Evolutionary conservation across 78 protist species (phyloP).

Genomic region (Chrysochromulina tobinii): DNA sequence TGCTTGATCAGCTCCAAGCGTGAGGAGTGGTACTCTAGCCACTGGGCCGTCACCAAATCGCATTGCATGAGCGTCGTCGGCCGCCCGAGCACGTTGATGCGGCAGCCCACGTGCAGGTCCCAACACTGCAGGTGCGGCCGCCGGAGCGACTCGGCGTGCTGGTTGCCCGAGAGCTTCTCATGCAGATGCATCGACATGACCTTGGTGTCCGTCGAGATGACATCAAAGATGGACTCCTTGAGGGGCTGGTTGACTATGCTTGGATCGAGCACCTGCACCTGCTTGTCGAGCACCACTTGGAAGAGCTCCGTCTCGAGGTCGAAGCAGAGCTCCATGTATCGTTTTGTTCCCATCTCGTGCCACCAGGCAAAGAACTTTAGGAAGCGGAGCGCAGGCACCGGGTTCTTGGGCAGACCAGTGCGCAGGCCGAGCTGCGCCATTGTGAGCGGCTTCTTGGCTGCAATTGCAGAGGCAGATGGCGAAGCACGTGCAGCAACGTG

Average conservation of each 20-base stretch:
- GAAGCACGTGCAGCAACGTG: no score
- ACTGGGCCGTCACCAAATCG: background rate
- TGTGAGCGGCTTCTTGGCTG: no score
- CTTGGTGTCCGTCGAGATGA: background rate
- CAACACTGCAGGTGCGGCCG: background rate
- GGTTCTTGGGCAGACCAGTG: background rate
- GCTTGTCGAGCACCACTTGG: constrained; percentile 1
- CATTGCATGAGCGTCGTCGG: constrained; percentile 12
- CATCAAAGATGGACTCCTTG: background rate
- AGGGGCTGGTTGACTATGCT: no score
- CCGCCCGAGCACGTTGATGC: background rate
- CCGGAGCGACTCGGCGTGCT: background rate
- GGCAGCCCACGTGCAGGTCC: constrained; percentile 15
- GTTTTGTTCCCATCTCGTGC: background rate
- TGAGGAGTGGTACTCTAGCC: background rate
- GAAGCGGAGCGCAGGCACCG: background rate
- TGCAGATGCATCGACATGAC: background rate
- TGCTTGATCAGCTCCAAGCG: background rate
- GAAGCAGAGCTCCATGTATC: background rate
- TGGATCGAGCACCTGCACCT: background rate
- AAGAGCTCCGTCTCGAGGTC: background rate
- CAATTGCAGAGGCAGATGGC: no score
- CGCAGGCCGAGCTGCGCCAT: background rate
- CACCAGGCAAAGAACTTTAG: background rate
- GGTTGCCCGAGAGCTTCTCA: constrained; percentile 23